A percentile compares a stretch with the other conserved stretches of the same genome.
phyloP scores from a whole-genome alignment of 345 rosid genomes.

The Turnera subulata region DNA sequence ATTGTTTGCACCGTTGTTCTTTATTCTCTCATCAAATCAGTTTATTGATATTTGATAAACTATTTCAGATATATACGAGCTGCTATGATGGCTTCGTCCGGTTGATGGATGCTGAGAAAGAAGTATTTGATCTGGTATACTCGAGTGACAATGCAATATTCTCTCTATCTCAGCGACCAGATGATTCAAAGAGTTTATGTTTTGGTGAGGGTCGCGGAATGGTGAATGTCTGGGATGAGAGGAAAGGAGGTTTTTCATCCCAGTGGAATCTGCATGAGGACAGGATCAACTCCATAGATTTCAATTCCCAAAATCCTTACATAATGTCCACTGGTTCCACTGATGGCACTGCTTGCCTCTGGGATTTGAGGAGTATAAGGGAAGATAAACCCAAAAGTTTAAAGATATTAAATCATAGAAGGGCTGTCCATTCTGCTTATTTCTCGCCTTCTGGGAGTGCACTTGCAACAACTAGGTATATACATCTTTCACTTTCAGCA shows the following conservation, averaged over 20 bases:
- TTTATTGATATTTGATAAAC: constrained; percentile 3
- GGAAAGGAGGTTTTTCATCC: constrained; percentile 42
- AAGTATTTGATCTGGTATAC: constrained; percentile 58
- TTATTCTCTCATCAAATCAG: no score
- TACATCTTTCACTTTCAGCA: not conserved
- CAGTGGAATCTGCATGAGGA: constrained; percentile 57
- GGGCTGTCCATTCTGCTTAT: constrained; percentile 73
- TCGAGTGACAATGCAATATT: constrained; percentile 43
- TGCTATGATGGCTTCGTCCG: constrained; percentile 70
- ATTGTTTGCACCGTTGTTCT: no score
- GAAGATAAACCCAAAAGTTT: constrained; percentile 34
- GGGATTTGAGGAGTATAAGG: constrained; percentile 72
- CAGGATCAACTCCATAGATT: constrained; percentile 77
- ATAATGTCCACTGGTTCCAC: constrained; percentile 79
- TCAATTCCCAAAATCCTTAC: constrained; percentile 49
- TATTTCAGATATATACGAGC: constrained; percentile 55
- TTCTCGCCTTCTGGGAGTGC: constrained; percentile 80
- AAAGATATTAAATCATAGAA: constrained; percentile 39
- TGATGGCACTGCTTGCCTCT: constrained; percentile 70
- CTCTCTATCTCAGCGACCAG: constrained; percentile 56
- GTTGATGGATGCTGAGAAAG: constrained; percentile 74
- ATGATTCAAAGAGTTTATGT: constrained; percentile 46
- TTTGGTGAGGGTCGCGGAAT: constrained; percentile 58
- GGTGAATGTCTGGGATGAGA: constrained; percentile 54
- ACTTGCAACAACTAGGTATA: constrained; percentile 76